Base-by-base conservation (phyloP, 2,329 filamentous ascomycete genomes). In the Zymoseptoria pseudotritici region DNA sequence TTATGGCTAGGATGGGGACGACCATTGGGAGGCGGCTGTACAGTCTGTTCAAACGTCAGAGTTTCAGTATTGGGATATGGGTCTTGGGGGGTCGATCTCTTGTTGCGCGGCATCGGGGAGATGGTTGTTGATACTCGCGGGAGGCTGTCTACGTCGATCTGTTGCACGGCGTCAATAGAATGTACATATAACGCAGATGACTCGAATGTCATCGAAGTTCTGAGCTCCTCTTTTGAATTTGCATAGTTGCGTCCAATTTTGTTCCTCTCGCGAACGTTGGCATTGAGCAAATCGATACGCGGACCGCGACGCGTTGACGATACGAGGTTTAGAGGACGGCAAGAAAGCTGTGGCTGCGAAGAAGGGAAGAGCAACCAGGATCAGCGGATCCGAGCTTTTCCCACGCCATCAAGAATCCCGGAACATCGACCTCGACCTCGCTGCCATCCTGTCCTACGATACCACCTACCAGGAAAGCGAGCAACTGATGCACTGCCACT, bases 1-100 rank as follows among this genome's bases (percentile, higher is more conserved):
- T 56, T 80, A 75, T 63, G 75, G 72, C 9, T 68, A 54, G 62
- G 17, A 46, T 46, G 36, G 36, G 36, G 13, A 46, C 13, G 36
- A 17, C 2, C 4, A 42, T 17, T 42, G 11, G 4, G 36, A 17
- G 36, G 36, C 36, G 13, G 17, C 36, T 46, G 17, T 46, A 13
- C 36, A 17, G 13, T 17, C 6, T 42, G 36, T 42, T 42, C 17
- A 17, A 5, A 17, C 13, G 36, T 17, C 36, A 42, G 36, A n/a
- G 13, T 46, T 46, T 17, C 3, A 17, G 36, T n/a, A 46, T 46
- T 8, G 17, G 13, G 36, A 17, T 7, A 17, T 46, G 13, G 36
- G 6, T 17, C 36, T 46, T 13, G 36, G 36, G 17, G 4, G 17
- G 36, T 46, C 3, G 36, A n/a, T 13, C 4, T 4, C 36, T 46